Evolutionary conservation across 2,329 filamentous ascomycete species (phyloP).

Genomic region (Fusarium cicatricum): DNA sequence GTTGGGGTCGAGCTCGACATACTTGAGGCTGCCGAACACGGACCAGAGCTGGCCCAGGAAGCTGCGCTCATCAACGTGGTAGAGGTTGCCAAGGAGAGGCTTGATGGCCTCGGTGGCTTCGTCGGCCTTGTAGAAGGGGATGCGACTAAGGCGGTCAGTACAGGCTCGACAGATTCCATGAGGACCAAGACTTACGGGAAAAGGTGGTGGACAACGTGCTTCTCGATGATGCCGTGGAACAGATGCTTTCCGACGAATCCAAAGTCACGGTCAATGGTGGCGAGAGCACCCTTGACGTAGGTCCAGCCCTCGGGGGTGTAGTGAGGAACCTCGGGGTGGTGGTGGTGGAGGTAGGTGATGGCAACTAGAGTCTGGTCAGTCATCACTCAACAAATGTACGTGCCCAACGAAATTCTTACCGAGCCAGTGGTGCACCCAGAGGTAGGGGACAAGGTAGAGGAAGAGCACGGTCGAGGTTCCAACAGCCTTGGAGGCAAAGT

Average conservation of each 20-base stretch:
- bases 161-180: background rate
- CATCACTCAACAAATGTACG: background rate
- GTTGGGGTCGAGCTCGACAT: slow-evolving; percentile 42
- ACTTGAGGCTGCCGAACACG: slow-evolving; percentile 43
- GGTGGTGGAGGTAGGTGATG: slow-evolving; percentile 80
- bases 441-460: slow-evolving; percentile 70
- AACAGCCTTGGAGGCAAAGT: slow-evolving; percentile 60
- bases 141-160: slow-evolving; percentile 34
- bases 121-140: slow-evolving; percentile 58
- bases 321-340: slow-evolving; percentile 58
- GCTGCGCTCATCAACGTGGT: slow-evolving; percentile 61
- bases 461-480: slow-evolving; percentile 65
- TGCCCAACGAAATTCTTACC: slow-evolving; percentile 49
- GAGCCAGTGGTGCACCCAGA: slow-evolving; percentile 77
- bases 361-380: slow-evolving; percentile 58
- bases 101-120: slow-evolving; percentile 73
- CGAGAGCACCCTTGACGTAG: slow-evolving; percentile 66
- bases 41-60: slow-evolving; percentile 43
- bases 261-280: slow-evolving; percentile 69
- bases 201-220: slow-evolving; percentile 69
- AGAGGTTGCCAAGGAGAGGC: slow-evolving; percentile 90
- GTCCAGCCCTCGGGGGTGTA: slow-evolving; percentile 63
- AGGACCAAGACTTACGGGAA: slow-evolving; percentile 49
- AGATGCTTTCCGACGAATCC: slow-evolving; percentile 68
- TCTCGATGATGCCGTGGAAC: slow-evolving; percentile 69